phyloP scores from a whole-genome alignment of 345 rosid species.

The Populus nigra region DNA sequence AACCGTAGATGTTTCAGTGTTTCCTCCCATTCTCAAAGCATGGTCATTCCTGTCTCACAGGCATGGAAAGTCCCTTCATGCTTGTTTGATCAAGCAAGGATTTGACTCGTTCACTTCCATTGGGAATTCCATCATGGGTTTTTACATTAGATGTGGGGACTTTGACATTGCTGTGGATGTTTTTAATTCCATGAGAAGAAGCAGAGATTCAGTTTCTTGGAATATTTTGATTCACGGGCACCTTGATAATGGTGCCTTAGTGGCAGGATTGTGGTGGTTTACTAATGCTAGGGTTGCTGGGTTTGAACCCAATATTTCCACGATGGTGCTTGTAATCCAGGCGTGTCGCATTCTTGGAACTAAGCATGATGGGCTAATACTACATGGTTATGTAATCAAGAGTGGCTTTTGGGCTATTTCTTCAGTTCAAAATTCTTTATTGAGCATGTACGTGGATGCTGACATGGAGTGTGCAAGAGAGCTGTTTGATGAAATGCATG shows the following conservation, averaged over 20 bases:
- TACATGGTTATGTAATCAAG: conserved; percentile 49
- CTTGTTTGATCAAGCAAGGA: conserved; percentile 52
- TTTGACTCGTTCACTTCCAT: conserved; percentile 44
- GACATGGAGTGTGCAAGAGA: conserved; percentile 37
- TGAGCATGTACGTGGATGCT: conserved; percentile 33
- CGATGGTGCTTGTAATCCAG: conserved; percentile 54
- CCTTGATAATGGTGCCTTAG: conserved; percentile 37
- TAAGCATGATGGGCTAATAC: conserved; percentile 21
- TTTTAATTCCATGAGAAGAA: conserved; percentile 36
- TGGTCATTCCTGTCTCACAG: conserved; percentile 42
- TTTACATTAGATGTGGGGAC: conserved; percentile 54
- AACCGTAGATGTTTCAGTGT: conserved; percentile 40
- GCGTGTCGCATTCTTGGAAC: conserved; percentile 33
- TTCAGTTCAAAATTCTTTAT: conserved; percentile 58
- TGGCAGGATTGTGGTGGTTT: conserved; percentile 55
- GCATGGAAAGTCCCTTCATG: conserved; percentile 50
- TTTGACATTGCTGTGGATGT: conserved; percentile 36
- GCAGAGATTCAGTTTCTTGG: conserved; percentile 67
- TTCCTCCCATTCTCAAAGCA: conserved; percentile 56
- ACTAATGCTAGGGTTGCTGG: conserved; percentile 43
- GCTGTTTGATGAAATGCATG: conserved; percentile 71
- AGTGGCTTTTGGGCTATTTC: conserved; percentile 41
- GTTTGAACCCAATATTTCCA: conserved; percentile 57
- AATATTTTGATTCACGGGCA: conserved; percentile 55
- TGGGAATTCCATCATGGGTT: conserved; percentile 60